Evolutionary conservation across 2,329 filamentous ascomycete species (phyloP).

Genomic region (Ophiostoma quercus): DNA sequence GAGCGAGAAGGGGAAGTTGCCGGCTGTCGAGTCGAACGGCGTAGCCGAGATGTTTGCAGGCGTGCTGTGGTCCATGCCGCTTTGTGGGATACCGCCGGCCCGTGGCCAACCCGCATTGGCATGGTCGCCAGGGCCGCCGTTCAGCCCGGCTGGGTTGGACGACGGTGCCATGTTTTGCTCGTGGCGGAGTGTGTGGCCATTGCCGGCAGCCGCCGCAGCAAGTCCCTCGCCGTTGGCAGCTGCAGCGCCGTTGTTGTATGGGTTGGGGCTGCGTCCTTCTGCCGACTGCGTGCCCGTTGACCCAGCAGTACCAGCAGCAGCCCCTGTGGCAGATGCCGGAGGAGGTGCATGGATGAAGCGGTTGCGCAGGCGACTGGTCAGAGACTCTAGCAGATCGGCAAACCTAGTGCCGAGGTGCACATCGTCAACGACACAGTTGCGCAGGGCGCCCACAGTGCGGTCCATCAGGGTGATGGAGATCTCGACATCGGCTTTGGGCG

Average conservation of each 20-base stretch:
- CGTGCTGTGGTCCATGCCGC: conserved; percentile 37
- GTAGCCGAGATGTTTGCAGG: conserved; percentile 57
- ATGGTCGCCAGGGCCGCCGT: background rate
- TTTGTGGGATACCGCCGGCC: background rate
- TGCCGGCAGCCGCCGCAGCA: background rate
- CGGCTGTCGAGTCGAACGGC: conserved; percentile 53
- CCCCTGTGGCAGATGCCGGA: conserved; percentile 30
- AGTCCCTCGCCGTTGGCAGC: background rate
- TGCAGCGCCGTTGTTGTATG: background rate
- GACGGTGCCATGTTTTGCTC: background rate
- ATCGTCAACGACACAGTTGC: conserved; percentile 76
- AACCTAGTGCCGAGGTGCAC: conserved; percentile 81
- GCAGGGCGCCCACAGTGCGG: conserved; percentile 65
- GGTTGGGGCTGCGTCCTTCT: background rate
- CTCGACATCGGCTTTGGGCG: conserved; percentile 71
- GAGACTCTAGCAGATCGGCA: conserved; percentile 72
- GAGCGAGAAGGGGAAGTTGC: conserved; percentile 50
- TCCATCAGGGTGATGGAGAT: conserved; percentile 72
- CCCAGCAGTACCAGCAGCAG: conserved; percentile 21
- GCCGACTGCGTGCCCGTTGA: conserved; percentile 8
- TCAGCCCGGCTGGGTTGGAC: background rate
- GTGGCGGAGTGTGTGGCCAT: background rate
- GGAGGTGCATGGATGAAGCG: conserved; percentile 65
- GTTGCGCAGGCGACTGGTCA: conserved; percentile 67
- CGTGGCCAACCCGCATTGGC: background rate